A percentile compares a stretch with the other conserved stretches of the same genome.
These are phyloP conservation scores for Penicillium cataractarum DNA, from an alignment of 495 filamentous ascomycete genomes.

Conservation along the genomic window DNA sequence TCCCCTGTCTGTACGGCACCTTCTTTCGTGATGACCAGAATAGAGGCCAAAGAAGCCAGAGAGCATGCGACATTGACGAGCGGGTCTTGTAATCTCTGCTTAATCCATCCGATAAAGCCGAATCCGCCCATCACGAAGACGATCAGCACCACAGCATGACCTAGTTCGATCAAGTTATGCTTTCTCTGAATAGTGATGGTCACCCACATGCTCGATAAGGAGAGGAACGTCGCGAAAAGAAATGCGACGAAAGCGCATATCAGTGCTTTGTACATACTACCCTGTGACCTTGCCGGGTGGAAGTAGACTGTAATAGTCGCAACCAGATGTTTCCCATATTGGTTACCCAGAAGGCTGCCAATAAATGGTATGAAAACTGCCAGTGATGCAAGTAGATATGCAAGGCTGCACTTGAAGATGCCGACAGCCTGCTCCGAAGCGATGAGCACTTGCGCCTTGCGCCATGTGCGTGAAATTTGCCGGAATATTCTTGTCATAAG, in stretches of 20 bases:
- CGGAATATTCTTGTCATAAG: not conserved
- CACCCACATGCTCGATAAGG: constrained; percentile 83
- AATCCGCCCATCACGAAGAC: constrained; percentile 89
- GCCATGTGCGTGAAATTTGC: not conserved
- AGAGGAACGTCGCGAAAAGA: constrained; percentile 77
- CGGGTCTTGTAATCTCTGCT: constrained; percentile 82
- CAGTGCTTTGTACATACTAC: constrained; percentile 88
- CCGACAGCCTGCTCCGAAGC: constrained; percentile 65
- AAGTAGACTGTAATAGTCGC: constrained; percentile 94
- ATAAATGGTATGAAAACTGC: constrained; percentile 81
- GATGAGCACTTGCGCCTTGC: constrained; percentile 36
- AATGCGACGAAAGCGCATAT: constrained; percentile 81
- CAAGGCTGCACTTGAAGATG: constrained; percentile 90
- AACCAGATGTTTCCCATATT: constrained; percentile 96
- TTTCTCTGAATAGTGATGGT: constrained; percentile 72
- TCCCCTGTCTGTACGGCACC: constrained; percentile 78
- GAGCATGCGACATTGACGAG: constrained; percentile 93
- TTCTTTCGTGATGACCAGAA: constrained; percentile 91
- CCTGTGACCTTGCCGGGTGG: constrained; percentile 85
- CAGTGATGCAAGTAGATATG: constrained; percentile 85
- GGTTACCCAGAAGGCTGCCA: constrained; percentile 71
- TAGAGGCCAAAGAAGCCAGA: constrained; percentile 82
- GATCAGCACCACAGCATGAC: constrained; percentile 79
- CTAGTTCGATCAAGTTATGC: constrained; percentile 65
- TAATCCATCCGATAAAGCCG: constrained; percentile 90